phyloP scores from a whole-genome alignment of 331 rosid genomes.

The Malus hybrid region DNA sequence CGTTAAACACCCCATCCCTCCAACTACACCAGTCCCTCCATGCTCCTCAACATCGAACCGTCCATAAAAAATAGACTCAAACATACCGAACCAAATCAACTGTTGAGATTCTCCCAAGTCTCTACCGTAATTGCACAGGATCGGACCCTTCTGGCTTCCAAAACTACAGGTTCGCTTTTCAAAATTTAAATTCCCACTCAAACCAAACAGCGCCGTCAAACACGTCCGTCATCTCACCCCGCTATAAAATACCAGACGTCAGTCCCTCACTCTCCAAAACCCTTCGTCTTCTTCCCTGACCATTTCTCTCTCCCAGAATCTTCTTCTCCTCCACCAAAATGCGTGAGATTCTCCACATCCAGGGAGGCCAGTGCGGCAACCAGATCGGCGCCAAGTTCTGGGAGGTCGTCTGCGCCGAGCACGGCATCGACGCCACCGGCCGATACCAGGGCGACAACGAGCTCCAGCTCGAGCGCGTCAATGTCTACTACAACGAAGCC shows the following conservation, averaged over 20 bases:
- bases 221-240: background rate
- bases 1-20: background rate
- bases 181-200: constrained; percentile 26
- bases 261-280: background rate
- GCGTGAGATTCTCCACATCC: constrained; percentile 59
- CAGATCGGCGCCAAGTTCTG: constrained; percentile 22
- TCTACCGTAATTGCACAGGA: background rate
- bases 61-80: background rate
- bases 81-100: background rate
- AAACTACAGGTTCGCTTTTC: background rate
- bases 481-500: too few relatives aligned
- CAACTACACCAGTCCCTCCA: background rate
- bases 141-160: background rate
- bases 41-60: background rate
- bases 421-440: too few relatives aligned
- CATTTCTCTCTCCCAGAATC: background rate
- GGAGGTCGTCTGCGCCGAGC: too few relatives aligned
- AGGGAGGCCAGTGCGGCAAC: constrained; percentile 61
- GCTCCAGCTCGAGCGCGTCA: too few relatives aligned
- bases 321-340: constrained; percentile 4
- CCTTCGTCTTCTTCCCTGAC: background rate
- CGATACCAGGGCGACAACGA: too few relatives aligned
- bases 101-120: background rate
- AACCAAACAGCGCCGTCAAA: constrained; percentile 16
- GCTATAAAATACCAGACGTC: background rate